These are phyloP conservation scores for Neurospora cerealis DNA, from an alignment of 495 filamentous ascomycete species.

Conservation along the genomic window DNA sequence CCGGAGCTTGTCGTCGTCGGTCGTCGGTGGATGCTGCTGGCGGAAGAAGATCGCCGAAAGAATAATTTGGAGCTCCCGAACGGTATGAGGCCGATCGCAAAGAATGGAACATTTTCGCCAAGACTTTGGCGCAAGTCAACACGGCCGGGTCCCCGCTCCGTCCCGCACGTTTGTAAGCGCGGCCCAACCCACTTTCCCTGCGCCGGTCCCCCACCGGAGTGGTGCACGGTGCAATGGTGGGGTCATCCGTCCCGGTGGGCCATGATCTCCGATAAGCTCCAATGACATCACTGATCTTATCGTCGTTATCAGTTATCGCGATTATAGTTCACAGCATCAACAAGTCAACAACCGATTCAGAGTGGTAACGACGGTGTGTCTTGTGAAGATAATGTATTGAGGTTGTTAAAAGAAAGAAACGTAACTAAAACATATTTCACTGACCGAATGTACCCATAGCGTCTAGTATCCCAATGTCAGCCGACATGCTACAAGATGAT, in stretches of 20 bases:
- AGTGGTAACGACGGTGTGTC: neutral
- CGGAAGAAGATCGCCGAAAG: neutral
- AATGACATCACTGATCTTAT: neutral
- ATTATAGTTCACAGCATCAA: neutral
- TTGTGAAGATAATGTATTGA: neutral
- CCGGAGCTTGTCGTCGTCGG: neutral
- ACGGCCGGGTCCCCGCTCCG: neutral
- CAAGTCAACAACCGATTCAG: neutral
- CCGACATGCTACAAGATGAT: neutral
- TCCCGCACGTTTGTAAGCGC: neutral
- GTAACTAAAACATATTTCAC: neutral
- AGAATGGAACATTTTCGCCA: neutral
- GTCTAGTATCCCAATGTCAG: neutral
- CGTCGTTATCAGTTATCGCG: neutral
- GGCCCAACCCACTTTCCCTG: neutral
- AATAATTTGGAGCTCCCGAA: neutral
- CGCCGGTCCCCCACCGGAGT: neutral
- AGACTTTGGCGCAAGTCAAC: neutral
- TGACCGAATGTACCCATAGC: neutral
- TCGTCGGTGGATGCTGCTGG: neutral
- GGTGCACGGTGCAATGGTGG: neutral
- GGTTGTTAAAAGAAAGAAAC: neutral
- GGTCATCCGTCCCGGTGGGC: neutral
- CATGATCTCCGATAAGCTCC: neutral
- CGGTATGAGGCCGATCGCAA: neutral